Base-by-base conservation (phyloP, 257 asterid genomes). In the Solanum ossicruentum region DNA sequence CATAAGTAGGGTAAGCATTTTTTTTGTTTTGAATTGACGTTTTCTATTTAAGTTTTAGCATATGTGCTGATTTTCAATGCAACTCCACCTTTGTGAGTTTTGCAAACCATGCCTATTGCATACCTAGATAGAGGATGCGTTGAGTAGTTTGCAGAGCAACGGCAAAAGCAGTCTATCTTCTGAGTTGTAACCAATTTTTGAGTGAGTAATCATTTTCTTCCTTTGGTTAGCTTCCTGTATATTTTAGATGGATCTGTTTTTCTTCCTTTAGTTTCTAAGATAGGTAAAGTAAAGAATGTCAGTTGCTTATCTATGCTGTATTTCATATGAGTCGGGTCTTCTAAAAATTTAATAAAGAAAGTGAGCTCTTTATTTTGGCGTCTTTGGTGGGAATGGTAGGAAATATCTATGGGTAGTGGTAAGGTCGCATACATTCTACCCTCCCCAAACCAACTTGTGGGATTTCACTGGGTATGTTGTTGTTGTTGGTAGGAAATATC, bases 1-100 rank as follows among this genome's bases (percentile, higher is more conserved):
- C 81, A 83, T 84, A 85, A 28, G 79, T 86, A 89, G 82, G 87
- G 93, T 89, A 83, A 85, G 92, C 72, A 12, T 87, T 82, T 70
- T 82, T 70, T 60, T 26, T 49, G 8, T 49, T 72, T 6, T 43
- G 12, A n/a, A 45, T 43, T 72, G 32, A 63, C 23, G 12, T 28
- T 12, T 23, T 26, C 70, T 63, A 41, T 63, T 26, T 63, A 23
- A 12, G 10, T 23, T 66, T 66, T 66, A 75, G 60, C 81, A 49
- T 13, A 21, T 49, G 60, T 49, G 81, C 81, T 47, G 11, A 75
- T 75, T 23, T 75, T 13, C 39, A 45, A n/a, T n/a, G 80, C 80
- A 8, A 23, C 60, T 47, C 57, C 60, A 75, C 15, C n/a, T 75
- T 21, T 75, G 12, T 75, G 43, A 75, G 60, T 47, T 75, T 47